Evolutionary conservation across 2,329 filamentous ascomycete genomes (phyloP).

Genomic region (Coniella lustricola): DNA sequence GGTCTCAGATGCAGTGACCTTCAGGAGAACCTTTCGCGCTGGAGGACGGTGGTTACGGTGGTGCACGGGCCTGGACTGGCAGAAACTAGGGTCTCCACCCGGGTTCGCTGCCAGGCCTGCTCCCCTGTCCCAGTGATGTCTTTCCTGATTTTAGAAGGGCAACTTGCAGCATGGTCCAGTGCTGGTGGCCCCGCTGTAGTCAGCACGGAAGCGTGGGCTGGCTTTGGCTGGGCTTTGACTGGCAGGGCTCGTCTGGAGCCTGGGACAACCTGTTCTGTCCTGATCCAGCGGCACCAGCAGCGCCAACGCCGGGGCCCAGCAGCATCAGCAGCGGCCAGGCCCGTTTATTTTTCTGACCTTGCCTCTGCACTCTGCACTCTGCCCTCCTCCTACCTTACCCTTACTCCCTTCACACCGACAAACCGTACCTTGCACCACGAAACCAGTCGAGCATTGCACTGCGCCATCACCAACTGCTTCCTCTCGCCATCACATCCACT

Average conservation of each 20-base stretch:
- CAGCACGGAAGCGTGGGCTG: no score
- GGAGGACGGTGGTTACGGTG: not conserved
- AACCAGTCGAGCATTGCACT: conserved; percentile 7
- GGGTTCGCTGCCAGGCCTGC: not conserved
- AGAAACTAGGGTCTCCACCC: not conserved
- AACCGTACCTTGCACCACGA: conserved; percentile 11
- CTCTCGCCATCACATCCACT: conserved; percentile 6
- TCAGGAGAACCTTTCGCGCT: conserved; percentile 2
- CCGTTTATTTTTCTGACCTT: conserved; percentile 16
- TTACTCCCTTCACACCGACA: conserved; percentile 18
- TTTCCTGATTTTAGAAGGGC: not conserved
- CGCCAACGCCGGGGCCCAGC: not conserved
- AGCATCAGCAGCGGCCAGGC: conserved; percentile 6
- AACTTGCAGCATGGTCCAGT: not conserved
- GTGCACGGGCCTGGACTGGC: not conserved
- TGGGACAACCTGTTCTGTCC: conserved; percentile 13
- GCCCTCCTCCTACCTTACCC: conserved; percentile 9
- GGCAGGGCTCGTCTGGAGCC: no score
- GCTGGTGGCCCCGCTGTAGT: not conserved
- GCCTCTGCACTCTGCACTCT: conserved; percentile 8
- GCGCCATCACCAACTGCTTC: conserved; percentile 5
- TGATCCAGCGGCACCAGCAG: not conserved
- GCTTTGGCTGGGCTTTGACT: not conserved
- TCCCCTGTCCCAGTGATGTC: not conserved
- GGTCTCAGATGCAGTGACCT: not conserved